A percentile compares a stretch with the other conserved stretches of the same genome.
phyloP scores from a whole-genome alignment of 192 early-diverging fungal genomes.

The Backusella australiensis region DNA sequence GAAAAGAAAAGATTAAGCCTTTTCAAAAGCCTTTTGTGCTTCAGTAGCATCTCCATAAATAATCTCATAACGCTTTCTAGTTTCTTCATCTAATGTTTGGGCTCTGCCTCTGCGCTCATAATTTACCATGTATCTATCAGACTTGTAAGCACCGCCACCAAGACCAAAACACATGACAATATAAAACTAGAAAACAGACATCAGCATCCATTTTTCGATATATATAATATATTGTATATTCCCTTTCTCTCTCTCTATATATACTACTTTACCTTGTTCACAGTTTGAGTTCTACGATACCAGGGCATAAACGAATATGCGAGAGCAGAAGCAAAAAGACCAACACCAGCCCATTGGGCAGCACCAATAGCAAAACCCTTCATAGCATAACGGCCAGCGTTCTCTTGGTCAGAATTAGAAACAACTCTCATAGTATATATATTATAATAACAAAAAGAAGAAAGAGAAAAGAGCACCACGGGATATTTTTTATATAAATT shows the following conservation, averaged over 20 bases:
- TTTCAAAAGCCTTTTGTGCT: slow-evolving; percentile 9
- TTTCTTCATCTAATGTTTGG: slow-evolving; percentile 28
- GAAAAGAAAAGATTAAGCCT: neutral
- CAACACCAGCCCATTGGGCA: slow-evolving; percentile 38
- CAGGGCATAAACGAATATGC: slow-evolving; percentile 29
- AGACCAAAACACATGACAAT: slow-evolving; percentile 37
- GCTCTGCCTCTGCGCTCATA: slow-evolving; percentile 38
- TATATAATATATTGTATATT: no score
- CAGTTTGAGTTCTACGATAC: slow-evolving; percentile 29
- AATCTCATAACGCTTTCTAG: slow-evolving; percentile 28
- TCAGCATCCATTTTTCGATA: neutral
- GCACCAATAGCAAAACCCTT: slow-evolving; percentile 40
- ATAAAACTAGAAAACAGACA: slow-evolving; percentile 32
- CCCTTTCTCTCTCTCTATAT: neutral
- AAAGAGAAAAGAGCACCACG: neutral
- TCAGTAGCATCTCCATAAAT: slow-evolving; percentile 28
- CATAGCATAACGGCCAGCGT: slow-evolving; percentile 36
- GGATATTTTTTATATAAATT: neutral
- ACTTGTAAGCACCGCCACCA: slow-evolving; percentile 39
- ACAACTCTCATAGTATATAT: slow-evolving; percentile 35
- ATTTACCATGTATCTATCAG: slow-evolving; percentile 40
- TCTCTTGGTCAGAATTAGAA: slow-evolving; percentile 32
- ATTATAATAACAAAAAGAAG: neutral
- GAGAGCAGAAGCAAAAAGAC: slow-evolving; percentile 27
- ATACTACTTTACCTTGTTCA: slow-evolving; percentile 31